Evolutionary conservation across 2,329 filamentous ascomycete genomes (phyloP).

Genomic region (Escovopsis sp.): DNA sequence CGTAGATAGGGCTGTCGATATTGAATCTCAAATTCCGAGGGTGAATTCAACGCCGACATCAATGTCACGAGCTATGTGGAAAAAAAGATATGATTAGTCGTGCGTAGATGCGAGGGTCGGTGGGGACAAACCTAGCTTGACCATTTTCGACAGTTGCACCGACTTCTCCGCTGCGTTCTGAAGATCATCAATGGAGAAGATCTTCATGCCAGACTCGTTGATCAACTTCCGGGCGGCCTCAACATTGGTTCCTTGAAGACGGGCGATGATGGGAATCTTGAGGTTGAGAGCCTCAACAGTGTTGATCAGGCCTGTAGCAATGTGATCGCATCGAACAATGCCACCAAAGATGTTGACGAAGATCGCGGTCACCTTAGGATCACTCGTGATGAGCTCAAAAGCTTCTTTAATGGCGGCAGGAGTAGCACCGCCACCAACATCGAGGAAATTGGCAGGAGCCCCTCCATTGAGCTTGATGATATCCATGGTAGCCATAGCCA

Average conservation of each 20-base stretch:
- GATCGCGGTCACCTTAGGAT: slow-evolving; percentile 95
- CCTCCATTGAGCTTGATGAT: slow-evolving; percentile 99
- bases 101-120: not conserved
- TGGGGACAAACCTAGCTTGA: slow-evolving; percentile 72
- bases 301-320: slow-evolving; percentile 88
- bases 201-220: slow-evolving; percentile 97
- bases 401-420: slow-evolving; percentile 93
- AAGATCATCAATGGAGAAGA: slow-evolving; percentile 97
- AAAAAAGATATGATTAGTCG: not conserved
- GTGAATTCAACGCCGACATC: slow-evolving; percentile 94
- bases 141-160: slow-evolving; percentile 97
- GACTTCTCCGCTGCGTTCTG: slow-evolving; percentile 96
- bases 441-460: slow-evolving; percentile 92
- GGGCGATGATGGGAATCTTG: slow-evolving; percentile 89
- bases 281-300: slow-evolving; percentile 92
- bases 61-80: slow-evolving; percentile 63
- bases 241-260: slow-evolving; percentile 97
- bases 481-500: slow-evolving; percentile 99
- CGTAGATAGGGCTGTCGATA: not conserved
- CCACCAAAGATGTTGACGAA: slow-evolving; percentile 99
- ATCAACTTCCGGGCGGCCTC: slow-evolving; percentile 84
- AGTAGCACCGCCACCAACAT: slow-evolving; percentile 94
- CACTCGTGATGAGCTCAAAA: slow-evolving; percentile 96
- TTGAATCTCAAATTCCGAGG: slow-evolving; percentile 63
- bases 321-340: slow-evolving; percentile 95